Conservation (phyloP, 2,329 filamentous ascomycete genomes). For the Colletotrichum sp. region DNA sequence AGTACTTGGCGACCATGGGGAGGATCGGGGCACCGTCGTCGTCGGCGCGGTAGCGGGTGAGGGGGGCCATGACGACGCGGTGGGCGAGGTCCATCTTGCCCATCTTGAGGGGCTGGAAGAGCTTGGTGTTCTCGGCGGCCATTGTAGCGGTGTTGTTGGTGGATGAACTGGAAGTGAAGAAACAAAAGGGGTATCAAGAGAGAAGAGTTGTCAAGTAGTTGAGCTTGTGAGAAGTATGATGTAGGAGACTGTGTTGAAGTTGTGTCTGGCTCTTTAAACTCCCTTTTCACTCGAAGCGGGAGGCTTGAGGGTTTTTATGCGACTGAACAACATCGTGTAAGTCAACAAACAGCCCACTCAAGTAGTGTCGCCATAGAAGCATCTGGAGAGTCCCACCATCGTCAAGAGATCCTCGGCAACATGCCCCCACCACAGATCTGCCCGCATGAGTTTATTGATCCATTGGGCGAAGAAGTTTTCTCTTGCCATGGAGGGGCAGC, state of each 20-base stretch:
- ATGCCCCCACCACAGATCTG: constrained; percentile 3
- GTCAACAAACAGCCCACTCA: neutral
- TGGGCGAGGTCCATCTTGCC: constrained; percentile 44
- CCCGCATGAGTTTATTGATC: neutral
- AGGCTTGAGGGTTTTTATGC: constrained; percentile 9
- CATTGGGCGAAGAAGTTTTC: constrained; percentile 9
- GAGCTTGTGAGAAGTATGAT: neutral
- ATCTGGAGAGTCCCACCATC: constrained; percentile 16
- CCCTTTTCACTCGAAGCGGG: neutral
- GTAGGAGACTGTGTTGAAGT: neutral
- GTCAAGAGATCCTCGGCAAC: neutral
- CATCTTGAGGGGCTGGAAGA: constrained; percentile 48
- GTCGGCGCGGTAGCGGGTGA: constrained; percentile 59
- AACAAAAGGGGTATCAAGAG: neutral
- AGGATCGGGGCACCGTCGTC: constrained; percentile 36
- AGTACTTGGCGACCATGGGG: constrained; percentile 29
- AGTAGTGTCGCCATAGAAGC: neutral
- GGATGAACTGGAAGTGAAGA: neutral
- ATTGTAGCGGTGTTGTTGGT: neutral
- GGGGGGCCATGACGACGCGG: constrained; percentile 59
- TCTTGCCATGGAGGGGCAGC: neutral
- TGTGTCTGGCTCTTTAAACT: neutral
- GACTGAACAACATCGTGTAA: neutral
- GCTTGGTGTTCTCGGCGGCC: constrained; percentile 27
- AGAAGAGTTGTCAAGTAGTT: neutral